These are phyloP conservation scores for Wallacemonas sp. DNA, from an alignment of 208 protist species.

Conservation along the genomic window DNA sequence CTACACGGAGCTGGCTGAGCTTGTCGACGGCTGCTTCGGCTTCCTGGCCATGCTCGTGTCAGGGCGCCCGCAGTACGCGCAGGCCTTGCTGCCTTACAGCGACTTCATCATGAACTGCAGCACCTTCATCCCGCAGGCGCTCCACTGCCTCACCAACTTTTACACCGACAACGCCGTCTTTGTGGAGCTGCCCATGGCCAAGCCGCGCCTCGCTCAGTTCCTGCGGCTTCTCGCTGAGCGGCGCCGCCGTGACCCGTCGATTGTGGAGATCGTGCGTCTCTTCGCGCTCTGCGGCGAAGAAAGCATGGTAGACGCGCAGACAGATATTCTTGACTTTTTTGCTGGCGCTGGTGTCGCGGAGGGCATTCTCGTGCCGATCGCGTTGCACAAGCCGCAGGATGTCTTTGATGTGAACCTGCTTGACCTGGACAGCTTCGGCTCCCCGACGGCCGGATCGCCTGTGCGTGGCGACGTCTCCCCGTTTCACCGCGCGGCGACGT, in stretches of 20 bases:
- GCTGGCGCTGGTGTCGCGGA: constrained; percentile 16
- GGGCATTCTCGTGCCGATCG: constrained; percentile 25
- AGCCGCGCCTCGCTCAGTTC: constrained; percentile 35
- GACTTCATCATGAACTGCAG: constrained; percentile 52
- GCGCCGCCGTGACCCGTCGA: constrained; percentile 23
- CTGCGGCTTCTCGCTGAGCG: constrained; percentile 29
- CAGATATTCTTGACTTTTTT: constrained; percentile 34
- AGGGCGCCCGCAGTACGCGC: constrained; percentile 30
- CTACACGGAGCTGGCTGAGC: constrained; percentile 41
- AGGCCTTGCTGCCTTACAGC: constrained; percentile 27
- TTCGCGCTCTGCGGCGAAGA: constrained; percentile 42
- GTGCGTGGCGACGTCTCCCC: background rate
- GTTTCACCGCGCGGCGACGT: background rate
- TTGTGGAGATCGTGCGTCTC: constrained; percentile 34
- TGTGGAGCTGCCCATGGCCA: constrained; percentile 44
- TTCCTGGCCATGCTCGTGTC: constrained; percentile 33
- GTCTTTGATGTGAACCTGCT: background rate
- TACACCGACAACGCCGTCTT: constrained; percentile 37
- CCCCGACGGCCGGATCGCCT: background rate
- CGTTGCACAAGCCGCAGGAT: background rate
- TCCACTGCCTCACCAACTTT: constrained; percentile 34
- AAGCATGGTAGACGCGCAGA: constrained; percentile 48
- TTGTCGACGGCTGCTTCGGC: constrained; percentile 40
- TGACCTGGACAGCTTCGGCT: background rate
- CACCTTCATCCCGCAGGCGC: constrained; percentile 27